Conservation (phyloP, 1,284 basidiomycete genomes). For the Ceratobasidium sp. region DNA sequence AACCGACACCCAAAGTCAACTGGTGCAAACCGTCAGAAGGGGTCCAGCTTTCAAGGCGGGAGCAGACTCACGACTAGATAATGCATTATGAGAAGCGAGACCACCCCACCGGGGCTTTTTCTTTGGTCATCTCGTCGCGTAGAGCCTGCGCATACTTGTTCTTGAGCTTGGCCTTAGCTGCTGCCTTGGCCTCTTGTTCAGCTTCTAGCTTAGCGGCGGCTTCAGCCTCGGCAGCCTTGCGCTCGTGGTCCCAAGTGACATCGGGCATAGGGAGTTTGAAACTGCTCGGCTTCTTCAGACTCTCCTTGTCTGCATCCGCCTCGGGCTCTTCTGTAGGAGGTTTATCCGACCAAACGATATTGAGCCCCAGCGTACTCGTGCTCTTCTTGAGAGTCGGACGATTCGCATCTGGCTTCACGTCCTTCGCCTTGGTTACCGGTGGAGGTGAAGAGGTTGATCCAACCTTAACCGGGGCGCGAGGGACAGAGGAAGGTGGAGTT, state of each 20-base stretch:
- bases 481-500: constrained; percentile 34
- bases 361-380: constrained; percentile 30
- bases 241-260: constrained; percentile 35
- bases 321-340: constrained; percentile 31
- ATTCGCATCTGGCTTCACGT: constrained; percentile 9
- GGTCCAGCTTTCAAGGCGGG: background rate
- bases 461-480: background rate
- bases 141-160: constrained; percentile 38
- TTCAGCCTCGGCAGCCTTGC: constrained; percentile 34
- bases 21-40: too few species aligned
- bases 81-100: constrained; percentile 20
- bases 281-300: constrained; percentile 10
- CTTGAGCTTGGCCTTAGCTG: constrained; percentile 36
- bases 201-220: constrained; percentile 24
- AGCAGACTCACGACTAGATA: background rate
- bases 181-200: constrained; percentile 25
- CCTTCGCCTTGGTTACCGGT: constrained; percentile 14
- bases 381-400: constrained; percentile 31
- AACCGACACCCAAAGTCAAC: too few species aligned
- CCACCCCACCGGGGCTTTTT: constrained; percentile 30
- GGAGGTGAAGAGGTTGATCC: constrained; percentile 7
- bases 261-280: constrained; percentile 40
- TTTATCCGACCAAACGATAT: constrained; percentile 39
- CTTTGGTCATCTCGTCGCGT: constrained; percentile 21
- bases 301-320: background rate